Conservation (phyloP, 129 eudicot species). For the Artemisia argyi region DNA sequence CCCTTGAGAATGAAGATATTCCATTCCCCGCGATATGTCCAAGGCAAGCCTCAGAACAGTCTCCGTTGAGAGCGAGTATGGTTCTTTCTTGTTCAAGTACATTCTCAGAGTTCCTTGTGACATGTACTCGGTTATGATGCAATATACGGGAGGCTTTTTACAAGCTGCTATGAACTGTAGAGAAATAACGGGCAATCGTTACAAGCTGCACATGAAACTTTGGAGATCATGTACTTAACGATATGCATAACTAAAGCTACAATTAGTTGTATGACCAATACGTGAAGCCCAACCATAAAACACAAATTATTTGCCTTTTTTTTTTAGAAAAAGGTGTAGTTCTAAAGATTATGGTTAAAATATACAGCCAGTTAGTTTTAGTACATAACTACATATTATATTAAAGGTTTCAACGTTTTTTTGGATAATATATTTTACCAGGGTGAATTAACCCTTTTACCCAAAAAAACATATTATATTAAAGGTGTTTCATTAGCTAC, state of each 20-base stretch:
- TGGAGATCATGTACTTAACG: conserved; percentile 24
- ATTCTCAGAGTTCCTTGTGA: conserved; percentile 96
- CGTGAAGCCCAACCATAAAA: too few species aligned
- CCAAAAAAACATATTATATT: too few species aligned
- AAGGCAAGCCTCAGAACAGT: conserved; percentile 87
- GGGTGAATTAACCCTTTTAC: too few species aligned
- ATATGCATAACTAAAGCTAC: conserved; percentile 8
- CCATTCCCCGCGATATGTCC: conserved; percentile 96
- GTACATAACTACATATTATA: too few species aligned
- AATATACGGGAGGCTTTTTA: conserved; percentile 95
- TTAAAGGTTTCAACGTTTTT: too few species aligned
- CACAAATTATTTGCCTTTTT: too few species aligned
- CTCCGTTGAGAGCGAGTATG: conserved; percentile 90
- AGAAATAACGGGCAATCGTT: conserved; percentile 25
- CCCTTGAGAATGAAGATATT: conserved; percentile 96
- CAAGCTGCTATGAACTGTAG: conserved; percentile 97
- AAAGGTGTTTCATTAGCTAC: too few species aligned
- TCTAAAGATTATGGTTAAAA: too few species aligned
- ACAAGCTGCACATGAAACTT: conserved; percentile 26
- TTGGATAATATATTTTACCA: too few species aligned
- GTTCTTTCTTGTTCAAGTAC: conserved; percentile 99
- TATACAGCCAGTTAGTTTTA: too few species aligned
- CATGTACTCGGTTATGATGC: conserved; percentile 97
- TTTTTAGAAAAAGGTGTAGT: too few species aligned
- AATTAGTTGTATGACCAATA: background rate